These are phyloP conservation scores for Cordyceps fumosorosea DNA, from an alignment of 2,329 filamentous ascomycete genomes.

Conservation along the genomic window DNA sequence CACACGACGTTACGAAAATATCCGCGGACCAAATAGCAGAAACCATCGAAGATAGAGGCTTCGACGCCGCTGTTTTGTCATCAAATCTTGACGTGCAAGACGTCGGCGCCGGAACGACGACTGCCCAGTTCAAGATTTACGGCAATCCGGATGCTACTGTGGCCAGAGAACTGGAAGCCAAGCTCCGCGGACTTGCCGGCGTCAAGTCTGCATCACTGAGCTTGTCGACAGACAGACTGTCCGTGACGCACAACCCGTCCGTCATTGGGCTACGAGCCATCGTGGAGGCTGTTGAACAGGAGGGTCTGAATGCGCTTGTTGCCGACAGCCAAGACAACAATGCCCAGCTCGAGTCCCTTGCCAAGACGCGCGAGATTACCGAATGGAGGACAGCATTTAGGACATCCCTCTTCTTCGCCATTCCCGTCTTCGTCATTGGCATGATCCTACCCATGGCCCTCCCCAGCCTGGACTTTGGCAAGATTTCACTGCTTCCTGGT, in stretches of 20 bases:
- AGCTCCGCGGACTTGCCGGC: slow-evolving; percentile 59
- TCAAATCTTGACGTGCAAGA: slow-evolving; percentile 57
- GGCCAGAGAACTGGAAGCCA: slow-evolving; percentile 65
- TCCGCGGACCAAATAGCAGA: slow-evolving; percentile 68
- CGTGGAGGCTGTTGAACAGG: slow-evolving; percentile 74
- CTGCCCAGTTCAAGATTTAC: slow-evolving; percentile 76
- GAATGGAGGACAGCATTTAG: slow-evolving; percentile 83
- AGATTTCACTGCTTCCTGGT: slow-evolving; percentile 58
- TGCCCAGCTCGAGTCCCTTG: slow-evolving; percentile 88
- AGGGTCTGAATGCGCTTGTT: slow-evolving; percentile 81
- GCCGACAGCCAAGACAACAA: slow-evolving; percentile 93
- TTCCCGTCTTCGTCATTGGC: slow-evolving; percentile 86
- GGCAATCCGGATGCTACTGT: slow-evolving; percentile 66
- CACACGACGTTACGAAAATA: slow-evolving; percentile 70
- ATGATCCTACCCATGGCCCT: slow-evolving; percentile 91
- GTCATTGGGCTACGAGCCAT: slow-evolving; percentile 73
- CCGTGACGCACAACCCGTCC: slow-evolving; percentile 64
- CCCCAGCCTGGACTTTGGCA: slow-evolving; percentile 70
- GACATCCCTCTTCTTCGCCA: slow-evolving; percentile 70
- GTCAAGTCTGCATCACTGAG: slow-evolving; percentile 68
- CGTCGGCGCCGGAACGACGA: slow-evolving; percentile 48
- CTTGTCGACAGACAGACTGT: slow-evolving; percentile 66
- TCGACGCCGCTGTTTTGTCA: slow-evolving; percentile 77
- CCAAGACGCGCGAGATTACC: slow-evolving; percentile 92
- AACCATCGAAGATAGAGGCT: slow-evolving; percentile 83